Evolutionary conservation across 768 basidiomycete species (phyloP).

Genomic region (Grammothele lineata): DNA sequence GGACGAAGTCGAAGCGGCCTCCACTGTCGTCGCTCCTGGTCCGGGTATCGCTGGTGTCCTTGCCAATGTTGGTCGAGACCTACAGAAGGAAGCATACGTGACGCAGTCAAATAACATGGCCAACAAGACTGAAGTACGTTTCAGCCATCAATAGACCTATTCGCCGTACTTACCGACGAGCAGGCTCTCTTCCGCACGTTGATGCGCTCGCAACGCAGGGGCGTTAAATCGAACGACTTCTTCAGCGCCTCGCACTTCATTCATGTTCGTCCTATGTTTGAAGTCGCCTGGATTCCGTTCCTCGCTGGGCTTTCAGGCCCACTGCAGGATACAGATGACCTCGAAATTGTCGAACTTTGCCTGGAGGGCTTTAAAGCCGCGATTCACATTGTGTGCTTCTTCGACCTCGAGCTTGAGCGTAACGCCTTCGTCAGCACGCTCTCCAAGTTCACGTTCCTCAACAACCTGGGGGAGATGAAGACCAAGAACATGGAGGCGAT

Average conservation of each 20-base stretch:
- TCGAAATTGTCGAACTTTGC: constrained; percentile 87
- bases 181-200: constrained; percentile 90
- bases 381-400: constrained; percentile 95
- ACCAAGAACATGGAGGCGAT: constrained; percentile 99
- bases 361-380: constrained; percentile 95
- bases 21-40: constrained; percentile 39
- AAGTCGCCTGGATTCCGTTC: constrained; percentile 99
- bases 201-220: constrained; percentile 88
- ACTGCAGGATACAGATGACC: constrained; percentile 91
- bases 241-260: constrained; percentile 96
- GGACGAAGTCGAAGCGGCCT: constrained; percentile 78
- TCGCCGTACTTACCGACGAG: neutral
- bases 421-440: constrained; percentile 98
- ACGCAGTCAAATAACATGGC: constrained; percentile 96
- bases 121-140: constrained; percentile 85
- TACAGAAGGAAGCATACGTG: constrained; percentile 94
- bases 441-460: constrained; percentile 95
- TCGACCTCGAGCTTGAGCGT: constrained; percentile 95
- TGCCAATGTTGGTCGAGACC: constrained; percentile 87
- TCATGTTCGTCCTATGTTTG: constrained; percentile 98
- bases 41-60: constrained; percentile 80
- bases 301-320: constrained; percentile 93
- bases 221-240: constrained; percentile 75
- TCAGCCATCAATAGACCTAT: too few relatives aligned
- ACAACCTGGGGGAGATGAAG: constrained; percentile 98